Conservation (phyloP, 73 alveolate species). For the Urostyla sp. region DNA sequence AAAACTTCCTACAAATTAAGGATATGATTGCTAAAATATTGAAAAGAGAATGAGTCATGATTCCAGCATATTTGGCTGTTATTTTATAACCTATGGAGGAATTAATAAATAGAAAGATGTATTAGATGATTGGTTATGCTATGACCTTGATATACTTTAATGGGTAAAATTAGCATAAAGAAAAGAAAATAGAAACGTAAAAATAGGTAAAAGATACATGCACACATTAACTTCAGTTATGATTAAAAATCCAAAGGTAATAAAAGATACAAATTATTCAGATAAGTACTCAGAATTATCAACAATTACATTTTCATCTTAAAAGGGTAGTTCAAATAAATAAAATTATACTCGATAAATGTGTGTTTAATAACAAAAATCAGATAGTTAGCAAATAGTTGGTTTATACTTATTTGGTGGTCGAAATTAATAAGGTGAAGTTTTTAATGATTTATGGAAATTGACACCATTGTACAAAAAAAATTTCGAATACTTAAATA, state of each 20-base stretch:
- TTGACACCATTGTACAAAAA: slow-evolving; percentile 20
- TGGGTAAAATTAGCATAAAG: slow-evolving; percentile 29
- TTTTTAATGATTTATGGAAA: slow-evolving; percentile 19
- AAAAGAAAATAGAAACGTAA: not conserved
- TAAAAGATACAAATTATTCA: not conserved
- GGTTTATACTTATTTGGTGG: slow-evolving; percentile 42
- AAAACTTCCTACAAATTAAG: not conserved
- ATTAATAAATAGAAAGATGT: slow-evolving; percentile 10
- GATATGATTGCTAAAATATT: too few relatives aligned
- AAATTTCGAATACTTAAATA: slow-evolving; percentile 13
- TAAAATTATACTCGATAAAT: slow-evolving; percentile 14
- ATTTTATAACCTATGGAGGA: slow-evolving; percentile 28
- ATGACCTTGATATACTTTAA: slow-evolving; percentile 6
- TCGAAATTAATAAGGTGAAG: not conserved
- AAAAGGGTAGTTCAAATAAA: not conserved
- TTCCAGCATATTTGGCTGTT: not conserved
- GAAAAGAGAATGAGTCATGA: slow-evolving; percentile 24
- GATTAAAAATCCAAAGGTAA: not conserved
- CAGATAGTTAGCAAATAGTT: not conserved
- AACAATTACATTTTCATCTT: not conserved
- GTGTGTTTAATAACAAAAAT: not conserved
- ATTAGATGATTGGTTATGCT: not conserved
- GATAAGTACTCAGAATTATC: not conserved
- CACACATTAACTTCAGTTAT: slow-evolving; percentile 33
- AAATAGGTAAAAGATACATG: slow-evolving; percentile 22